Percentiles rank a stretch among this genome's conserved stretches.
Conservation (phyloP, 164 flowering plant genomes). For the Saururus chinensis region DNA sequence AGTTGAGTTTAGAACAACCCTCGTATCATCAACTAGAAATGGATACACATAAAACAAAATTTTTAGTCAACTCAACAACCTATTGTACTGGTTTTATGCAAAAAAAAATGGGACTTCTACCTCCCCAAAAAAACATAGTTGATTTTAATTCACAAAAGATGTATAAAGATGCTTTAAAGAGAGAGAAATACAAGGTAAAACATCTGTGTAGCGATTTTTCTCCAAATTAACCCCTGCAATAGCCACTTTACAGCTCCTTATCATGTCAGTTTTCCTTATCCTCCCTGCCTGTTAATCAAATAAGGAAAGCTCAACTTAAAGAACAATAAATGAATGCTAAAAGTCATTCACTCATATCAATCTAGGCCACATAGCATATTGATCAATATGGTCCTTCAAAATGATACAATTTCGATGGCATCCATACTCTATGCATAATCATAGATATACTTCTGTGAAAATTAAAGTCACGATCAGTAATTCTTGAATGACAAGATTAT, state of each 20-base stretch:
- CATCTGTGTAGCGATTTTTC: constrained; percentile 75
- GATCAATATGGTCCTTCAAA: too few relatives aligned
- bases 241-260: constrained; percentile 50
- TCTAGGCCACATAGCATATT: too few relatives aligned
- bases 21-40: constrained; percentile 57
- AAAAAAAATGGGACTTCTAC: not conserved
- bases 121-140: not conserved
- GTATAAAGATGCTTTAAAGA: too few relatives aligned
- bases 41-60: constrained; percentile 3
- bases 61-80: not conserved
- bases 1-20: constrained; percentile 54
- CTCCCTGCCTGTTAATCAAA: constrained; percentile 36
- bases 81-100: too few relatives aligned
- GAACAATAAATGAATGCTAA: not conserved
- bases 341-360: too few relatives aligned
- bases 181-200: constrained; percentile 53
- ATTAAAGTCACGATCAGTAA: not conserved
- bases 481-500: not conserved
- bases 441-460: too few relatives aligned
- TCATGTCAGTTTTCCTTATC: constrained; percentile 37
- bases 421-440: too few relatives aligned
- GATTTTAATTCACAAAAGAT: not conserved
- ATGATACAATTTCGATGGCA: too few relatives aligned
- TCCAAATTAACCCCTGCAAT: constrained; percentile 36
- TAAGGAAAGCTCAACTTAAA: not conserved